A percentile compares a stretch with the other conserved stretches of the same genome.
These are phyloP conservation scores for Theileria luwenshuni DNA, from an alignment of 169 alveolate genomes.

Conservation along the genomic window DNA sequence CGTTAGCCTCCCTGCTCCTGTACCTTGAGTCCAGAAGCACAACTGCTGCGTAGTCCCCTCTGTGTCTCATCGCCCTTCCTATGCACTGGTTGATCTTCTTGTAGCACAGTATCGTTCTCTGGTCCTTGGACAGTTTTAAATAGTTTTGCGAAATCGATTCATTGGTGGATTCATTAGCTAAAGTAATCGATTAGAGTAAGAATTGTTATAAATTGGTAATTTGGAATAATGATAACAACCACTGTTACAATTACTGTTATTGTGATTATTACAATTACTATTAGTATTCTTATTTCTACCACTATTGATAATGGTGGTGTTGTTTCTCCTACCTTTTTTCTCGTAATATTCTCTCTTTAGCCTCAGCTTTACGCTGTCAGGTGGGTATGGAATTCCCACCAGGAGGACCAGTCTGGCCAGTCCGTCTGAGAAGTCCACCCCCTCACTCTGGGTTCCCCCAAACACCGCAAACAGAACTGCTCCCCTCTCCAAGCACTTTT, in stretches of 20 bases:
- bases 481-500: slow-evolving; percentile 67
- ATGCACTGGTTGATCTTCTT: slow-evolving; percentile 94
- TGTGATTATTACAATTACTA: neutral
- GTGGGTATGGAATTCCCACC: slow-evolving; percentile 92
- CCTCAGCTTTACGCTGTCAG: slow-evolving; percentile 47
- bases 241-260: too few relatives aligned
- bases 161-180: neutral
- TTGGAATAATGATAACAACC: too few relatives aligned
- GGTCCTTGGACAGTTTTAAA: slow-evolving; percentile 38
- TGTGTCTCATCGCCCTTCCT: slow-evolving; percentile 97
- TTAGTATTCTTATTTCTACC: neutral
- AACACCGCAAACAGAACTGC: slow-evolving; percentile 87
- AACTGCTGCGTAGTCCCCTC: slow-evolving; percentile 91
- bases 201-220: too few relatives aligned
- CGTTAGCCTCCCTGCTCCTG: slow-evolving; percentile 8
- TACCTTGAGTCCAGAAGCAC: slow-evolving; percentile 89
- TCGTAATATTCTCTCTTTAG: slow-evolving; percentile 21
- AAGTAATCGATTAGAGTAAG: neutral
- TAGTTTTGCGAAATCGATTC: slow-evolving; percentile 16
- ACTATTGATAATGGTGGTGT: neutral
- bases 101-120: slow-evolving; percentile 85
- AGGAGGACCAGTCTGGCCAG: slow-evolving; percentile 91
- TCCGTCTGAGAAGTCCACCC: slow-evolving; percentile 94
- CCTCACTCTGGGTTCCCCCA: slow-evolving; percentile 90
- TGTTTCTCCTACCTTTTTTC: slow-evolving; percentile 2